Conservation (phyloP, 2,329 filamentous ascomycete species). For the Alternaria arbusti region DNA sequence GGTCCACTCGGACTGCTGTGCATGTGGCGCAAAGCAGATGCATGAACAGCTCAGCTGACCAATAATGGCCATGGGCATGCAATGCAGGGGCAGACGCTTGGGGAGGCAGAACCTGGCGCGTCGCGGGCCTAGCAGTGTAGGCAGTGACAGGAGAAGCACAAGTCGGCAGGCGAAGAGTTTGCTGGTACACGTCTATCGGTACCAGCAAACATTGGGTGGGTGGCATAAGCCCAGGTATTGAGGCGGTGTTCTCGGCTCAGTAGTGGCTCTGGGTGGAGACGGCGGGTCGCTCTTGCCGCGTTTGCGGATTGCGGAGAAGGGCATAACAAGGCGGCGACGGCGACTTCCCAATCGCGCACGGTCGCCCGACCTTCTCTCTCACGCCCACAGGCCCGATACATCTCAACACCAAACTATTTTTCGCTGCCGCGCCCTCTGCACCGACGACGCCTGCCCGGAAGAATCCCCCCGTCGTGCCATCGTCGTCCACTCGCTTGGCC, state of each 20-base stretch:
- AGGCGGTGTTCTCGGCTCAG: slow-evolving; percentile 11
- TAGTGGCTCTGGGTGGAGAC: slow-evolving; percentile 16
- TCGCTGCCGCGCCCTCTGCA: slow-evolving; percentile 1
- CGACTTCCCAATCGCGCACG: slow-evolving; percentile 28
- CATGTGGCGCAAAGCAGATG: slow-evolving; percentile 5
- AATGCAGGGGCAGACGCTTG: slow-evolving; percentile 14
- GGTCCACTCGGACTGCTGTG: background rate
- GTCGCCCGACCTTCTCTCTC: slow-evolving; percentile 19
- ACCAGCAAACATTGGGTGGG: background rate
- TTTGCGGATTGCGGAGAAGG: slow-evolving; percentile 31
- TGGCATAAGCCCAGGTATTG: background rate
- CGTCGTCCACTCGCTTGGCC: slow-evolving; percentile 23
- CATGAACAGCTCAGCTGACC: background rate
- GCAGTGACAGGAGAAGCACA: background rate
- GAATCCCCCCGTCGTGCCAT: background rate
- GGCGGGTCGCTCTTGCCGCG: slow-evolving; percentile 33
- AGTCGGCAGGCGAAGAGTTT: background rate
- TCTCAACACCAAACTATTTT: slow-evolving; percentile 11
- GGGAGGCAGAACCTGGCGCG: background rate
- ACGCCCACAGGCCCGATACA: slow-evolving; percentile 4
- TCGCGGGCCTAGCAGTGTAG: background rate
- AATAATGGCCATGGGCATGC: background rate
- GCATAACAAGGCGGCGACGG: slow-evolving; percentile 25
- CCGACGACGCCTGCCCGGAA: slow-evolving; percentile 3
- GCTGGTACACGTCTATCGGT: background rate